Base-by-base conservation (phyloP, 768 basidiomycete species). In the Leccinum ochraceum region DNA sequence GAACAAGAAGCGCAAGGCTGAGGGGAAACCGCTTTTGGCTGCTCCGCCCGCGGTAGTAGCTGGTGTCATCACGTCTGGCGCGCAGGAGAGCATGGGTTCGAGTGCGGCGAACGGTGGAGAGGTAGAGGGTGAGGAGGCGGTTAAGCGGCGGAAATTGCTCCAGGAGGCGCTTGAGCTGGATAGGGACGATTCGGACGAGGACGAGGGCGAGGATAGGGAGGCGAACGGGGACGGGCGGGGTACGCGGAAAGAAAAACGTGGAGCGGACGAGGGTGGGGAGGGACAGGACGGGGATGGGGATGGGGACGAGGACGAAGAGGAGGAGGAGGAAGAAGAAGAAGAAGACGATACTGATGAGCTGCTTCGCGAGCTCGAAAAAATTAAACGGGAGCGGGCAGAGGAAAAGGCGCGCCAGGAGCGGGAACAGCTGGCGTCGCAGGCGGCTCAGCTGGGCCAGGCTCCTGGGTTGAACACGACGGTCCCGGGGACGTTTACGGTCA, bases 341-440 rank as follows among this genome's bases (percentile, higher is more conserved):
- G 69, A 70, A 24, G 69, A 71, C 28, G 69, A 96, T 57, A 94
- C 94, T 0, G 94, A 94, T 0, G 96, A 97, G 68, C 81, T 99
- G 24, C 80, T 99, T 62, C 87, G 94, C 26, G 97, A 99, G 73
- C 81, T 99, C n/a, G 96, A 97, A 76, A 98, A 96, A 79, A 98
- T 98, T 66, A 98, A 97, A 76, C 88, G 88, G 52, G 95, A 98
- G 70, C 83, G 96, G 10, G 95, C 95, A 11, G 95, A 90, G 68
- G 97, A 98, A 76, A 94, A 94, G 71, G 89, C 83, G 39, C 81
- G 91, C 49, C 80, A 86, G 72, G 96, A 97, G 48, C 80, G 80
- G 46, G 94, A 94, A 69, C 83, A 90, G 66, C 82, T 85, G 7
- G 90, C 81, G 1, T 74, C 80, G 16, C 74, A 80, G 9, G 83